These are phyloP conservation scores for Spinellus fusiger DNA, from an alignment of 192 early-diverging fungal species.

Conservation along the genomic window DNA sequence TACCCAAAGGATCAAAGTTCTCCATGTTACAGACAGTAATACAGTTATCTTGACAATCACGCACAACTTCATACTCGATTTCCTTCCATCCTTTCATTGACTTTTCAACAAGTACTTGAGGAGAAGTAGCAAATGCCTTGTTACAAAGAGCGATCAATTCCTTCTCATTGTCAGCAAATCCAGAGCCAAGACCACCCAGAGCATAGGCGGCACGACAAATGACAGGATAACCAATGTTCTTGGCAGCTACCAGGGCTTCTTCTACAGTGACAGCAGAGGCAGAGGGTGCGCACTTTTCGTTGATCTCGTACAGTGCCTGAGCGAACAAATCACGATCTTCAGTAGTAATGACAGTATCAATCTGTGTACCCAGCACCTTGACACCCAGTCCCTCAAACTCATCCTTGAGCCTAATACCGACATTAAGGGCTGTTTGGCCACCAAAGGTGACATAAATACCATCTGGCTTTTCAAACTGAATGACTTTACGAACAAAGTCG, in stretches of 20 bases:
- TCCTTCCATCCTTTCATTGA: slow-evolving; percentile 99
- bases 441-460: slow-evolving; percentile 99
- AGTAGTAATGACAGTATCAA: slow-evolving; percentile 91
- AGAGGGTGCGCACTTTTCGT: slow-evolving; percentile 88
- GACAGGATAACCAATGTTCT: slow-evolving; percentile 88
- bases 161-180: slow-evolving; percentile 87
- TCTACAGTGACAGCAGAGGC: slow-evolving; percentile 73
- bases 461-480: slow-evolving; percentile 92
- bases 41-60: slow-evolving; percentile 93
- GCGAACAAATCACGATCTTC: slow-evolving; percentile 97
- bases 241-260: slow-evolving; percentile 83
- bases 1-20: slow-evolving; percentile 99
- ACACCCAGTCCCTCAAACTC: slow-evolving; percentile 90
- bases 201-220: slow-evolving; percentile 96
- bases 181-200: slow-evolving; percentile 95
- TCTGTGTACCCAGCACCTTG: slow-evolving; percentile 91
- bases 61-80: slow-evolving; percentile 97
- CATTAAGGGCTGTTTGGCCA: slow-evolving; percentile 97
- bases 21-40: slow-evolving; percentile 99
- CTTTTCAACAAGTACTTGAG: slow-evolving; percentile 91
- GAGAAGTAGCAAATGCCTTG: slow-evolving; percentile 87
- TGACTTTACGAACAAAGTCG: slow-evolving; percentile 93
- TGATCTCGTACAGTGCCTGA: slow-evolving; percentile 77
- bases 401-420: slow-evolving; percentile 89
- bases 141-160: slow-evolving; percentile 75